Evolutionary conservation across 2,329 filamentous ascomycete genomes (phyloP).

Genomic region (Fusarium pseudograminearum): DNA sequence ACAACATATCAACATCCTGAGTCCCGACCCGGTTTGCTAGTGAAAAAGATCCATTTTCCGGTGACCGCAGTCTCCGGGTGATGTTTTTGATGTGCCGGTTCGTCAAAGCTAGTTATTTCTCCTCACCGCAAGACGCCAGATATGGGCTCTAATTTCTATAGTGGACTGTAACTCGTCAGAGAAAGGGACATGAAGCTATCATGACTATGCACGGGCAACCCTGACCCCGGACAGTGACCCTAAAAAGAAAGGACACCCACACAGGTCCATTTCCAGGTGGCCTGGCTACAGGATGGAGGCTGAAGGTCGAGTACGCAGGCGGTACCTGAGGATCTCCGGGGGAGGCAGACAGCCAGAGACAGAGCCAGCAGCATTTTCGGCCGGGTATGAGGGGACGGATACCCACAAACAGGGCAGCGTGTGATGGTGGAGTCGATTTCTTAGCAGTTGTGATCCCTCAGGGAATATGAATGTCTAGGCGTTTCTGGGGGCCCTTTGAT

Average conservation of each 20-base stretch:
- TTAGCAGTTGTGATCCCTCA: conserved; percentile 30
- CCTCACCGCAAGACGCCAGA: conserved; percentile 41
- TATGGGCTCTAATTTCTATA: conserved; percentile 30
- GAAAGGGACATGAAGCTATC: conserved; percentile 43
- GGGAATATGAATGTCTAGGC: conserved; percentile 29
- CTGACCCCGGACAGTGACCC: conserved; percentile 37
- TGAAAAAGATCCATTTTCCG: conserved; percentile 13
- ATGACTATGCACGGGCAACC: conserved; percentile 47
- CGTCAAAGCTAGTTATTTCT: conserved; percentile 21
- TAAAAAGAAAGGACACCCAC: conserved; percentile 18
- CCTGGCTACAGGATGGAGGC: conserved; percentile 6
- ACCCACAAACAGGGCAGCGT: conserved; percentile 33
- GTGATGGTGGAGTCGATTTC: conserved; percentile 28
- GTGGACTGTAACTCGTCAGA: conserved; percentile 32
- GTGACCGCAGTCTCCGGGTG: conserved; percentile 22
- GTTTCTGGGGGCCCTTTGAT: conserved; percentile 41
- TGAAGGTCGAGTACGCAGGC: conserved; percentile 27
- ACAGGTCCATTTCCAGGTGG: conserved; percentile 24
- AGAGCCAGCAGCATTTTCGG: conserved; percentile 34
- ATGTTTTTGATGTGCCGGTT: conserved; percentile 28
- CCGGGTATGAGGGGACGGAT: conserved; percentile 29
- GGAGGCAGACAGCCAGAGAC: background rate
- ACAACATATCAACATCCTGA: background rate
- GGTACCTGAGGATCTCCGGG: conserved; percentile 35
- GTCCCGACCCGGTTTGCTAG: background rate